Evolutionary conservation across 2,329 filamentous ascomycete genomes (phyloP), one percentile per base, ranked within the genome.

Genomic region (Pezicula neosporulosa): DNA sequence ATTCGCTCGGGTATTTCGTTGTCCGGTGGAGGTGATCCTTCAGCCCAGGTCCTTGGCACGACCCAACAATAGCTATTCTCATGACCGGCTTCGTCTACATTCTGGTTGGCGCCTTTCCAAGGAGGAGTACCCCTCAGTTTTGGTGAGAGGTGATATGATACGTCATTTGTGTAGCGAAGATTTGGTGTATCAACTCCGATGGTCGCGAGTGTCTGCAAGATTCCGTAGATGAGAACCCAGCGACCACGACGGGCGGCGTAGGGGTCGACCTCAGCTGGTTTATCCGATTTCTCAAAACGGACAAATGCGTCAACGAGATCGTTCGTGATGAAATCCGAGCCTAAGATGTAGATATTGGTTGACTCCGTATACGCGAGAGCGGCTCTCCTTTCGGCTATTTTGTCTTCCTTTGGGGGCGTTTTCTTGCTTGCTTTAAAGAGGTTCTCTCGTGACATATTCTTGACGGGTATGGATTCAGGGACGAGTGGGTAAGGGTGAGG

Each of bases 401-500:
- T 58, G 44, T 63, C 59, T 15, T 61, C 59, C 33, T 49, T 50
- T n/a, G 43, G 28, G 1, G 37, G 18, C 24, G 53, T 50, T 48
- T 58, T 61, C 21, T 47, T 35, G 30, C 42, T 53, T n/a, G 39
- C 16, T 30, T 56, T 59, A 18, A 53, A 53, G 6, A 47, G 54
- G 49, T 52, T 61, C 18, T 59, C 53, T 35, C 46, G 49, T 15
- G 56, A 51, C 21, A 57, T 43, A 4, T 57, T 39, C 9, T 56
- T 57, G 0, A 71, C 66, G 1, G 71, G 66, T 30, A 76, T 73
- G 0, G 76, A 75, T 41, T 79, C 72, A 2, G 86, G 85, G 3
- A 87, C 73, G 1, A 87, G 68, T 0, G 85, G 83, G 56, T 85
- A 87, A 0, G 86, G 84, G 52, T 86, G 78, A 0, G 85, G 80